Conservation (phyloP, 345 rosid genomes). For the Euphorbia peplus region DNA sequence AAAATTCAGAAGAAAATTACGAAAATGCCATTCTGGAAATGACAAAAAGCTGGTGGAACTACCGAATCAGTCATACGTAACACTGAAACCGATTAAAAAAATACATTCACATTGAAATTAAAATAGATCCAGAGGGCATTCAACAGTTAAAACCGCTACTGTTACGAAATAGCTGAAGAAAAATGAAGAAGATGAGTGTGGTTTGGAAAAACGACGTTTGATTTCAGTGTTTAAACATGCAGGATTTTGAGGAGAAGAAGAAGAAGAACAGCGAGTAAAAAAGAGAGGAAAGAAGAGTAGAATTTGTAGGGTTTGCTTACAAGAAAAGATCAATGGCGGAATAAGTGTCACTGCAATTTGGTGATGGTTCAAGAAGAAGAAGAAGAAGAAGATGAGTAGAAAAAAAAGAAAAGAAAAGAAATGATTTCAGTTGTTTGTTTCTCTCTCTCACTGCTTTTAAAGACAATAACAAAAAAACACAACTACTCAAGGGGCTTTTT, state of each 20-base stretch:
- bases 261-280: not conserved
- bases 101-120: constrained; percentile 1
- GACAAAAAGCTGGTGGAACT: too few relatives aligned
- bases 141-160: not conserved
- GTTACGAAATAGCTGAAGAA: not conserved
- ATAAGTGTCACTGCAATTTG: not conserved
- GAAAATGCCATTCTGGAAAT: not conserved
- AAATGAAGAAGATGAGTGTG: not conserved
- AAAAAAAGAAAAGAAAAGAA: too few relatives aligned
- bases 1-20: constrained; percentile 12
- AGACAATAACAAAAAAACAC: not conserved
- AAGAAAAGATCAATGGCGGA: not conserved
- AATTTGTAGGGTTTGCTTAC: constrained; percentile 5
- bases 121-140: not conserved
- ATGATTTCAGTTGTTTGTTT: not conserved
- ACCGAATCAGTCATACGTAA: not conserved
- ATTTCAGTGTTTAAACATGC: not conserved
- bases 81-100: not conserved
- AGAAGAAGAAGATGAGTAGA: not conserved
- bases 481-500: not conserved
- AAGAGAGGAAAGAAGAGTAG: not conserved
- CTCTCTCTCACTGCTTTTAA: not conserved
- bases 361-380: not conserved
- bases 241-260: not conserved
- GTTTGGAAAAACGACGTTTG: not conserved